Percentiles rank a stretch among this genome's conserved stretches.
phyloP scores from a whole-genome alignment of 2,329 filamentous ascomycete species.

The Ascochyta lentis region DNA sequence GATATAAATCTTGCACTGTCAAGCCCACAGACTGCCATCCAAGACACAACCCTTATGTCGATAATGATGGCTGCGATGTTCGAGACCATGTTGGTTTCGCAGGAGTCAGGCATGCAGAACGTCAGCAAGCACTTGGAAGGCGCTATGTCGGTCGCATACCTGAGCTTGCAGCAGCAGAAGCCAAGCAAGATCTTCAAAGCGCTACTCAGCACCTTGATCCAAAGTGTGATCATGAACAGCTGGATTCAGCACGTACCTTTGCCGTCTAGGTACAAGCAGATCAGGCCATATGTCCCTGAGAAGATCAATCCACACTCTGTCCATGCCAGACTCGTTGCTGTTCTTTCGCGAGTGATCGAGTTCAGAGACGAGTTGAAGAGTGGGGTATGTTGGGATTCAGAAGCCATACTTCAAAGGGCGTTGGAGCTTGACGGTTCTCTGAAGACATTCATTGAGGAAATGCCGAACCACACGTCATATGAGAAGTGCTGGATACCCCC shows the following conservation, averaged over 20 bases:
- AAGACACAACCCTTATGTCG: slow-evolving; percentile 33
- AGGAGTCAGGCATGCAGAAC: slow-evolving; percentile 26
- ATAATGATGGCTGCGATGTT: slow-evolving; percentile 38
- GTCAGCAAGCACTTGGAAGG: slow-evolving; percentile 37
- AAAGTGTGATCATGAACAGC: slow-evolving; percentile 34
- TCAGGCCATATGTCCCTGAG: slow-evolving; percentile 13
- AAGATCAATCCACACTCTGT: slow-evolving; percentile 14
- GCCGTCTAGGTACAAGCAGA: slow-evolving; percentile 24
- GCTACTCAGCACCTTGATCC: slow-evolving; percentile 26
- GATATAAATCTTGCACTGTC: slow-evolving; percentile 31
- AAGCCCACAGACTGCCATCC: slow-evolving; percentile 12
- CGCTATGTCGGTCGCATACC: slow-evolving; percentile 32
- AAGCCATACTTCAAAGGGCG: slow-evolving; percentile 20
- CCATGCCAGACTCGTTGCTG: slow-evolving; percentile 26
- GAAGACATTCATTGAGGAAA: slow-evolving; percentile 18
- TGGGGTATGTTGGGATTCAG: neutral
- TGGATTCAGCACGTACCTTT: slow-evolving; percentile 34
- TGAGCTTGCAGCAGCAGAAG: slow-evolving; percentile 25
- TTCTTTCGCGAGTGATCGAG: slow-evolving; percentile 24
- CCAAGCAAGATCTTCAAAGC: slow-evolving; percentile 20
- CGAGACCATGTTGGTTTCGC: slow-evolving; percentile 33
- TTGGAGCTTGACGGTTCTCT: slow-evolving; percentile 25
- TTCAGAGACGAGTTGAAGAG: slow-evolving; percentile 22
- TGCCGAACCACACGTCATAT: slow-evolving; percentile 23
- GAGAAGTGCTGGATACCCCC: slow-evolving; percentile 14